Evolutionary conservation across 345 rosid species (phyloP).

Genomic region (Populus euphratica): DNA sequence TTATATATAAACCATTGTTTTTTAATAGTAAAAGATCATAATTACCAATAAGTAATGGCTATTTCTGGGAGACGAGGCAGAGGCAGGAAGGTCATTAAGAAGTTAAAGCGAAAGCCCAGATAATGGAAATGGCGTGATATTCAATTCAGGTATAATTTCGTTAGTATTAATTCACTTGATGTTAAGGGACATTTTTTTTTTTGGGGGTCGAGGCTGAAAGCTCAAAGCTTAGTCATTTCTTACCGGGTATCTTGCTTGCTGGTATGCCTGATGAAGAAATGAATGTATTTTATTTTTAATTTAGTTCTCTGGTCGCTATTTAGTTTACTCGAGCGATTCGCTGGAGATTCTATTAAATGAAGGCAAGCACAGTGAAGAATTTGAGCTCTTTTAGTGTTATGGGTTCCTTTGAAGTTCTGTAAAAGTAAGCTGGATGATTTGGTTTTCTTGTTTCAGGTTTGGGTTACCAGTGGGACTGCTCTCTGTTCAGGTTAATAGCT

Average conservation of each 20-base stretch:
- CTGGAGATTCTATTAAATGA: background rate
- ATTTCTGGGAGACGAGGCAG: background rate
- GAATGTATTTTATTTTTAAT: background rate
- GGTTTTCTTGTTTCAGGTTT: background rate
- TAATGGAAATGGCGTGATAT: background rate
- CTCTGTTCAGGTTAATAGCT: background rate
- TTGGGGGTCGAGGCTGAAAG: background rate
- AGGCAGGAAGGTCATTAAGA: background rate
- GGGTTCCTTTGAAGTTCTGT: background rate
- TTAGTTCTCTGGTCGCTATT: background rate
- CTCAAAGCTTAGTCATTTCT: background rate
- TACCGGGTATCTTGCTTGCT: background rate
- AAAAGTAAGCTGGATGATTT: background rate
- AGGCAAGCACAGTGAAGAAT: background rate
- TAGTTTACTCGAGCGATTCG: background rate
- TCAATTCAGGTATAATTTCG: background rate
- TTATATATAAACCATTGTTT: too few relatives aligned
- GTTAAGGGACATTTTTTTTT: too few relatives aligned
- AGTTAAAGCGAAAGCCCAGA: background rate
- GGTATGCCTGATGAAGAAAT: background rate
- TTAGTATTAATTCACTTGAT: too few relatives aligned
- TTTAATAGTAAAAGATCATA: too few relatives aligned
- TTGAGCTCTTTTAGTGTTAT: background rate
- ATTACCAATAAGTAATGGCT: too few relatives aligned
- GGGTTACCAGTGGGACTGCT: background rate